Percentiles rank a stretch among this genome's conserved stretches.
phyloP scores from a whole-genome alignment of 2,329 filamentous ascomycete genomes.

The Phialophora tarda region DNA sequence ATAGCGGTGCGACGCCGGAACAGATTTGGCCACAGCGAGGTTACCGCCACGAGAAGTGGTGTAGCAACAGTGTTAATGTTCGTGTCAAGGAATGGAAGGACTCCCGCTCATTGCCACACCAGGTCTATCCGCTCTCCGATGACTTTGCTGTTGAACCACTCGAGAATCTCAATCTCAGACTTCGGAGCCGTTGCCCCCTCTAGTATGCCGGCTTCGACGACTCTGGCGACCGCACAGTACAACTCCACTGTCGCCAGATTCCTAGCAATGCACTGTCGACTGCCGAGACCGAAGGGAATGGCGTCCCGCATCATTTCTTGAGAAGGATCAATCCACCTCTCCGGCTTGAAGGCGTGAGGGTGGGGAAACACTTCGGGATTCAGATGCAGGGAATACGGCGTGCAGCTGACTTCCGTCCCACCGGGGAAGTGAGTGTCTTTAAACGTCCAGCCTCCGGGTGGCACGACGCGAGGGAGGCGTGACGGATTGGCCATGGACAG shows the following conservation, averaged over 20 bases:
- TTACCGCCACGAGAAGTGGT: too few relatives aligned
- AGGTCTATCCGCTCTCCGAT: slow-evolving; percentile 54
- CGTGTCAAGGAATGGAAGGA: background rate
- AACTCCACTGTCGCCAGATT: slow-evolving; percentile 56
- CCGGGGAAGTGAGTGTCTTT: slow-evolving; percentile 48
- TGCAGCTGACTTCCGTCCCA: slow-evolving; percentile 54
- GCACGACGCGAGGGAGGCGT: slow-evolving; percentile 57
- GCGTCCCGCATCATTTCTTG: slow-evolving; percentile 52
- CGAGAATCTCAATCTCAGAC: slow-evolving; percentile 56
- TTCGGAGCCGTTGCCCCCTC: slow-evolving; percentile 51
- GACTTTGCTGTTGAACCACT: slow-evolving; percentile 64
- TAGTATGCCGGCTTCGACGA: slow-evolving; percentile 54
- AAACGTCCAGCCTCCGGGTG: slow-evolving; percentile 48
- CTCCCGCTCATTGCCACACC: slow-evolving; percentile 29
- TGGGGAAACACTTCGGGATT: slow-evolving; percentile 53
- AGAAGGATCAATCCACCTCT: slow-evolving; percentile 54
- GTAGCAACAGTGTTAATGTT: too few relatives aligned
- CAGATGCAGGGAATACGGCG: slow-evolving; percentile 55
- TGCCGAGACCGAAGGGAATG: slow-evolving; percentile 58
- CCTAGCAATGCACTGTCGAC: slow-evolving; percentile 57
- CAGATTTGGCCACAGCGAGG: background rate
- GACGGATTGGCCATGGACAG: slow-evolving; percentile 60
- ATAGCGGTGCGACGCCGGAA: background rate
- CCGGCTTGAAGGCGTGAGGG: slow-evolving; percentile 53
- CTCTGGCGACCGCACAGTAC: slow-evolving; percentile 49